Conservation (phyloP, 2,329 filamentous ascomycete genomes). For the Sarocladiaceae sp. region DNA sequence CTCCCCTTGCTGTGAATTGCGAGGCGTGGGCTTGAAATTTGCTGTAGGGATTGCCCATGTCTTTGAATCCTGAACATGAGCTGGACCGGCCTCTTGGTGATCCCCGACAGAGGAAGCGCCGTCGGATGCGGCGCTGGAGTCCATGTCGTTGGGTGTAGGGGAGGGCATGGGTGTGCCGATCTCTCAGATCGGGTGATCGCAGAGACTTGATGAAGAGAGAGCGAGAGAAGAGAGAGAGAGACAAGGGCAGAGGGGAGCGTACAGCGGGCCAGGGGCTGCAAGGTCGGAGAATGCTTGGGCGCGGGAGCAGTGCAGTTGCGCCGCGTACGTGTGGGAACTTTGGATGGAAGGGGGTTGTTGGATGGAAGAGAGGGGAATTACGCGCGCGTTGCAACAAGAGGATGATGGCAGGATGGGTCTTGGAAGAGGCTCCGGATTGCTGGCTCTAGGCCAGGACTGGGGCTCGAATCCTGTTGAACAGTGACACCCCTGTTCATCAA, state of each 20-base stretch:
- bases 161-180: constrained; percentile 1
- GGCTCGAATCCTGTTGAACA: too few relatives aligned
- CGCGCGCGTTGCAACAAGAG: too few relatives aligned
- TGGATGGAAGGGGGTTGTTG: constrained; percentile 6
- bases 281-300: too few relatives aligned
- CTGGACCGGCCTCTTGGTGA: constrained; percentile 2
- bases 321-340: constrained; percentile 6
- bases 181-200: background rate
- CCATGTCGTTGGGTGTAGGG: background rate
- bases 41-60: constrained; percentile 5
- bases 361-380: constrained; percentile 5
- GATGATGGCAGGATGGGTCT: too few relatives aligned
- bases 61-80: constrained; percentile 4
- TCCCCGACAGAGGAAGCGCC: background rate
- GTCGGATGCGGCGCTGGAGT: background rate
- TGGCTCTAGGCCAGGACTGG: too few relatives aligned
- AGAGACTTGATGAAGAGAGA: background rate
- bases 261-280: too few relatives aligned
- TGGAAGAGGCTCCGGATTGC: background rate
- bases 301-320: background rate
- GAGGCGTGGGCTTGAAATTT: constrained; percentile 5
- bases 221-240: too few relatives aligned
- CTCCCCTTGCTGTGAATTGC: background rate
- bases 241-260: too few relatives aligned
- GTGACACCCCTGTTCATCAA: too few relatives aligned